These are phyloP conservation scores for Neocatenulostroma microsporum DNA, from an alignment of 2,329 filamentous ascomycete genomes.

Conservation along the genomic window DNA sequence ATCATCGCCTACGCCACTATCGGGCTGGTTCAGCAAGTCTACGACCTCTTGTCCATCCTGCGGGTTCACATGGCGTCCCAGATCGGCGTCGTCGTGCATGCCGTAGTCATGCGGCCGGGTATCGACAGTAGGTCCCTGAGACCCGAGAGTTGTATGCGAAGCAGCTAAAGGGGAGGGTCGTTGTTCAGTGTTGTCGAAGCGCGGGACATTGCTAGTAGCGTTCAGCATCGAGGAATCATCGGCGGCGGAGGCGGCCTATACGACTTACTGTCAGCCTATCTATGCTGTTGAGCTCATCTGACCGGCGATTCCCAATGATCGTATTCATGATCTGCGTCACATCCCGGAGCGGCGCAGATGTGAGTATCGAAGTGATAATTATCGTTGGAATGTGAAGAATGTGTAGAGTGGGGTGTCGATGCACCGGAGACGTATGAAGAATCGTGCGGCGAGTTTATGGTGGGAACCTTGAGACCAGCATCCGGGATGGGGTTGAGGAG, in stretches of 20 bases:
- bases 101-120: slow-evolving; percentile 19
- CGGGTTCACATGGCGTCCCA: slow-evolving; percentile 18
- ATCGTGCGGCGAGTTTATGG: slow-evolving; percentile 13
- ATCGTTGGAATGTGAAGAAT: slow-evolving; percentile 3
- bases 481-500: slow-evolving; percentile 12
- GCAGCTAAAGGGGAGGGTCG: slow-evolving; percentile 16
- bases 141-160: no score
- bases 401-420: slow-evolving; percentile 7
- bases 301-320: slow-evolving; percentile 30
- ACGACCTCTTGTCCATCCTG: slow-evolving; percentile 29
- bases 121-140: slow-evolving; percentile 11
- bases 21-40: slow-evolving; percentile 23
- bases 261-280: slow-evolving; percentile 24
- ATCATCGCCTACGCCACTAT: slow-evolving; percentile 5
- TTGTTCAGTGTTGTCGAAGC: slow-evolving; percentile 19
- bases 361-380: slow-evolving; percentile 14
- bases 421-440: slow-evolving; percentile 15
- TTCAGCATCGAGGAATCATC: slow-evolving; percentile 21
- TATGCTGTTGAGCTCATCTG: not conserved
- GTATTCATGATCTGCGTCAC: slow-evolving; percentile 20
- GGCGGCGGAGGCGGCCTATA: slow-evolving; percentile 18
- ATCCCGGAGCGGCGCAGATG: slow-evolving; percentile 8
- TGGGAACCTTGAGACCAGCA: no score
- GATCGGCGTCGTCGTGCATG: slow-evolving; percentile 23
- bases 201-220: slow-evolving; percentile 15